These are phyloP conservation scores for Dryadomyces quercivorus DNA, from an alignment of 2,329 filamentous ascomycete genomes.

Conservation along the genomic window DNA sequence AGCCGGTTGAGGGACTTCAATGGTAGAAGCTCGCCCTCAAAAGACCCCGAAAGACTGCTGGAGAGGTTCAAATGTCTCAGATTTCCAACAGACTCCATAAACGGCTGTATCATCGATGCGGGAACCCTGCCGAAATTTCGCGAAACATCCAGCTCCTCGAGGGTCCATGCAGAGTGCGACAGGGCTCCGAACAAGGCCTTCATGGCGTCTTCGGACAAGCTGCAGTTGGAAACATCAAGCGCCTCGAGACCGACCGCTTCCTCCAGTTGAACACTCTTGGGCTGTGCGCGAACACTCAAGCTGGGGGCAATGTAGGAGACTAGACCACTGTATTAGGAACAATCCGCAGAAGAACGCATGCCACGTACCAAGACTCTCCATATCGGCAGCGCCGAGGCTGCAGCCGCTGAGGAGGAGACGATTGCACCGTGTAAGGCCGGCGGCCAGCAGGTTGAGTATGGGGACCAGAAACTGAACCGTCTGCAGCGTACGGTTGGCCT, in stretches of 20 bases:
- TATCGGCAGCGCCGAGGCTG: slow-evolving; percentile 29
- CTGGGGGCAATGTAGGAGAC: slow-evolving; percentile 7
- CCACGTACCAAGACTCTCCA: slow-evolving; percentile 33
- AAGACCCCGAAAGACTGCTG: slow-evolving; percentile 34
- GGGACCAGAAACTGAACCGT: slow-evolving; percentile 23
- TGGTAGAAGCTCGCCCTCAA: slow-evolving; percentile 33
- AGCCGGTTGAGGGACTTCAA: slow-evolving; percentile 28
- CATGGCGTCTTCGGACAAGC: slow-evolving; percentile 35
- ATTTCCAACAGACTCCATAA: slow-evolving; percentile 29
- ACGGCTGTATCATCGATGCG: slow-evolving; percentile 30
- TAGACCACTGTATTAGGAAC: background rate
- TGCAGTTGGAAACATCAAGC: slow-evolving; percentile 38
- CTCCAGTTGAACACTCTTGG: background rate
- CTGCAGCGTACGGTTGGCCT: background rate
- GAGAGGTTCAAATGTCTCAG: slow-evolving; percentile 37
- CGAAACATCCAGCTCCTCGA: slow-evolving; percentile 39
- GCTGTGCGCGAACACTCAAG: background rate
- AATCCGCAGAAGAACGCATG: slow-evolving; percentile 1
- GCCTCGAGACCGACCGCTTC: slow-evolving; percentile 27
- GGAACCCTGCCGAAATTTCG: slow-evolving; percentile 39
- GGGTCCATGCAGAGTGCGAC: slow-evolving; percentile 18
- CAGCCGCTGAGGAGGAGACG: slow-evolving; percentile 40
- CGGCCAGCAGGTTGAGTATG: slow-evolving; percentile 31
- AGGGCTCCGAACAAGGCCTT: slow-evolving; percentile 35
- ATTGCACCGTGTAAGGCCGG: slow-evolving; percentile 34